Base-by-base conservation (phyloP, 352 stramenopile genomes). In the Phytophthora foliorum region DNA sequence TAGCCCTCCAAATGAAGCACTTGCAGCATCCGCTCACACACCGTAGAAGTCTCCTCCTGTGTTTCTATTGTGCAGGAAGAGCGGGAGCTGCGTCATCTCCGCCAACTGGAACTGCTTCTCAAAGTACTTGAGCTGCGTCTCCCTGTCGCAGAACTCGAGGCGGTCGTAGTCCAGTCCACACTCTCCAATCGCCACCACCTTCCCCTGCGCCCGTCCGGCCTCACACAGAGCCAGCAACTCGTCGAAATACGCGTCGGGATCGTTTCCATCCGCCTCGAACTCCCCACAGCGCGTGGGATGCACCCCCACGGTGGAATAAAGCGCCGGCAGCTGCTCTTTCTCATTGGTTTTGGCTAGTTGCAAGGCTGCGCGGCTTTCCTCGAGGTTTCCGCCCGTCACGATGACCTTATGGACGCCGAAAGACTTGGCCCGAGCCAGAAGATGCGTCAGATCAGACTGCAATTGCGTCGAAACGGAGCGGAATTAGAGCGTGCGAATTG, bases 41-140 rank as follows among this genome's bases (percentile, higher is more conserved):
- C 87, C 82, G 46, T 91, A 91, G 58, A 99, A 97, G 74, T 99
- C 97, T 13, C 83, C 78, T 29, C 83, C 84, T 6, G 95, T 98
- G 66, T 98, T 98, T 25, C 97, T 89, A 67, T 98, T 98, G 82
- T 99, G 97, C 34, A 99, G 82, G 84, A 99, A 99, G 45, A 99
- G 82, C 21, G 97, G 97, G 57, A 99, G 63, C 41, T 86, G 67
- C 16, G 82, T 91, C 55, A 70, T 38, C 51, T 94, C 81, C 7
- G 87, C 85, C 25, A 99, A 80, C 64, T 97, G 77, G 48, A 99
- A 92, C 61, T 99, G 97, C 46, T 88, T 85, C 64, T 96, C 75
- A 79, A 99, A 98, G 69, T 97, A 98, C 50, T 92, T 87, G 36
- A 88, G 70, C 76, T 99, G 97, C 52, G 86, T 89, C 46, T 89